Conservation (phyloP, 164 flowering plant genomes). For the Brasenia schreberi region DNA sequence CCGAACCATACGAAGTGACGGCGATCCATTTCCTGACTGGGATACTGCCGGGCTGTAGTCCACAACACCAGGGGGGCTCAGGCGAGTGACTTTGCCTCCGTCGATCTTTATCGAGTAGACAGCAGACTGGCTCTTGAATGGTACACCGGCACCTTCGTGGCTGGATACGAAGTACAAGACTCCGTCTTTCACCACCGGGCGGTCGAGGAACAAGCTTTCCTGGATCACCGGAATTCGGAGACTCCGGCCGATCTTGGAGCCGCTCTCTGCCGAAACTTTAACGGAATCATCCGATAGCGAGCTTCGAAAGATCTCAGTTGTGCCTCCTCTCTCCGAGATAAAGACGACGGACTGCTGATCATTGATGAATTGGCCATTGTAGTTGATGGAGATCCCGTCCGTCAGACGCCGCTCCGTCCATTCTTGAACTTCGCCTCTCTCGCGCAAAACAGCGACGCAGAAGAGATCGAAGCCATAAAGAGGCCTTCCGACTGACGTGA, state of each 20-base stretch:
- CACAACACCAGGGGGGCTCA: conserved; percentile 46
- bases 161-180: conserved; percentile 55
- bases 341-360: conserved; percentile 26
- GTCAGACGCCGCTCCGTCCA: conserved; percentile 39
- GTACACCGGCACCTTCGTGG: conserved; percentile 43
- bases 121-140: conserved; percentile 57
- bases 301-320: conserved; percentile 20
- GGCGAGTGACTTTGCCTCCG: conserved; percentile 11
- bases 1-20: conserved; percentile 71
- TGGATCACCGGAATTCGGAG: conserved; percentile 10
- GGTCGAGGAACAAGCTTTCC: conserved; percentile 55
- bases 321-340: conserved; percentile 61
- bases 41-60: conserved; percentile 82
- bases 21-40: conserved; percentile 45
- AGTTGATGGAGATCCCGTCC: conserved; percentile 65
- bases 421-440: not conserved
- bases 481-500: conserved; percentile 48
- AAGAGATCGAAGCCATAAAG: conserved; percentile 73
- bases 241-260: not conserved
- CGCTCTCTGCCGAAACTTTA: not conserved
- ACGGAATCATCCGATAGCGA: not conserved
- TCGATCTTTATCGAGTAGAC: conserved; percentile 28
- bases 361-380: conserved; percentile 55
- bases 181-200: conserved; percentile 36
- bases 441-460: conserved; percentile 20